These are phyloP conservation scores for Epichloe amarillans DNA, from an alignment of 2,329 filamentous ascomycete species.

Conservation along the genomic window DNA sequence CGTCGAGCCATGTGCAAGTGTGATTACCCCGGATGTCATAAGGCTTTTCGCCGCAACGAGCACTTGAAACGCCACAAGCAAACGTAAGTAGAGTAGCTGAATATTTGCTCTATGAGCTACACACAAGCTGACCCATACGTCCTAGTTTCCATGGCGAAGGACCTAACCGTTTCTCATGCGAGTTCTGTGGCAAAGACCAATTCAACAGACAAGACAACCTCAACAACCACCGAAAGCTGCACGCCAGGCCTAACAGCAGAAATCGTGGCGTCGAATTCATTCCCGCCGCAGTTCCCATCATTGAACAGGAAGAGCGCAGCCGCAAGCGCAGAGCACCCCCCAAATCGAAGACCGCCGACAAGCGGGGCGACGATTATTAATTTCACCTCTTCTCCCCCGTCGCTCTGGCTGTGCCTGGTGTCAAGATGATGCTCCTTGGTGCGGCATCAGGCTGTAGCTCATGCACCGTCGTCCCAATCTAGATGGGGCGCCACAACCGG, in stretches of 20 bases:
- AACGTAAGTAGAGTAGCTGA: constrained; percentile 29
- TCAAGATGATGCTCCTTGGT: neutral
- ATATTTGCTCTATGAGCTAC: neutral
- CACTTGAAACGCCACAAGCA: constrained; percentile 42
- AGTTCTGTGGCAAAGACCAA: constrained; percentile 29
- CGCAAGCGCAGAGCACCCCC: constrained; percentile 25
- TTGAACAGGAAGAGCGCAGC: constrained; percentile 26
- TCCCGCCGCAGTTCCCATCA: constrained; percentile 25
- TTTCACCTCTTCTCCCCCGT: neutral
- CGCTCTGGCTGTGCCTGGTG: neutral
- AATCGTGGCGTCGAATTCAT: constrained; percentile 28
- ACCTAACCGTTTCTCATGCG: constrained; percentile 26
- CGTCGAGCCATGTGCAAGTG: constrained; percentile 31
- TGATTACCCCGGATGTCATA: constrained; percentile 31
- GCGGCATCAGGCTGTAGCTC: neutral
- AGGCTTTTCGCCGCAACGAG: constrained; percentile 38
- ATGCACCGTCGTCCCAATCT: neutral
- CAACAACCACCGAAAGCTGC: constrained; percentile 29
- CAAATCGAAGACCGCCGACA: constrained; percentile 23
- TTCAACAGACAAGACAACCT: constrained; percentile 29
- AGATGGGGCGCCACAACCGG: neutral
- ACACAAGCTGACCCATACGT: neutral
- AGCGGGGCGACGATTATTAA: constrained; percentile 19
- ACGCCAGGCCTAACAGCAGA: constrained; percentile 25
- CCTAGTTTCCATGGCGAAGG: constrained; percentile 25